phyloP scores from a whole-genome alignment of 2,329 filamentous ascomycete genomes.

The Exophiala phaeomuriformis region DNA sequence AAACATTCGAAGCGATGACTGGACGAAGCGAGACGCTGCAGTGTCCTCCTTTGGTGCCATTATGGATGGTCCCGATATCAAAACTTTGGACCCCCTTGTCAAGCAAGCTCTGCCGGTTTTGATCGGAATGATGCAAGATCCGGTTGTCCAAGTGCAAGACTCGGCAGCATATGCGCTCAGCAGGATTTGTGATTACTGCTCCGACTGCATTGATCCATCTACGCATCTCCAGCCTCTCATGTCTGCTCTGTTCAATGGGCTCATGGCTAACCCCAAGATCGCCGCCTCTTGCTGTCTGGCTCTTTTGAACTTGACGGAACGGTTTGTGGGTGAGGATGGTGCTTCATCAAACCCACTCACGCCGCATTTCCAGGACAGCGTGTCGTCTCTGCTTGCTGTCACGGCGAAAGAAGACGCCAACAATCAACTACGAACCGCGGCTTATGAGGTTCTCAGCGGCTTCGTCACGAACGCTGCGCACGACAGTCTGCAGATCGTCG shows the following conservation, averaged over 20 bases:
- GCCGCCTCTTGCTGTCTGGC: constrained; percentile 98
- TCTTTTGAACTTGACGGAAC: constrained; percentile 94
- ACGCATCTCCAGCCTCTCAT: constrained; percentile 80
- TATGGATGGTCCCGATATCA: constrained; percentile 95
- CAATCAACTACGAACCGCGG: constrained; percentile 83
- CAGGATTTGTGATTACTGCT: constrained; percentile 89
- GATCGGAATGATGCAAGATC: constrained; percentile 87
- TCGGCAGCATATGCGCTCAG: constrained; percentile 94
- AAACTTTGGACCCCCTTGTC: constrained; percentile 83
- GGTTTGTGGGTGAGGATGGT: constrained; percentile 81
- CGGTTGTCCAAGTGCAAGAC: constrained; percentile 82
- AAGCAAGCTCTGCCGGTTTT: constrained; percentile 90
- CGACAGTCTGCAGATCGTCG: constrained; percentile 74
- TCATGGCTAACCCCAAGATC: constrained; percentile 91
- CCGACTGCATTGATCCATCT: constrained; percentile 79
- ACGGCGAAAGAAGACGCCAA: constrained; percentile 69
- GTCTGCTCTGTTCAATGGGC: constrained; percentile 77
- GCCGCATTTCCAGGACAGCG: constrained; percentile 85
- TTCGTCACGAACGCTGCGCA: constrained; percentile 87
- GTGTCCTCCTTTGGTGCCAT: constrained; percentile 97
- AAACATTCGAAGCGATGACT: constrained; percentile 84
- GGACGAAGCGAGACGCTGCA: constrained; percentile 89
- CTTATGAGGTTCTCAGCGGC: constrained; percentile 92
- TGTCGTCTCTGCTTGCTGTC: constrained; percentile 74
- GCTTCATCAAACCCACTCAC: constrained; percentile 74